Evolutionary conservation across 2,329 filamentous ascomycete genomes (phyloP), one percentile per base, ranked within the genome.

Genomic region (Apiospora malaysiana): DNA sequence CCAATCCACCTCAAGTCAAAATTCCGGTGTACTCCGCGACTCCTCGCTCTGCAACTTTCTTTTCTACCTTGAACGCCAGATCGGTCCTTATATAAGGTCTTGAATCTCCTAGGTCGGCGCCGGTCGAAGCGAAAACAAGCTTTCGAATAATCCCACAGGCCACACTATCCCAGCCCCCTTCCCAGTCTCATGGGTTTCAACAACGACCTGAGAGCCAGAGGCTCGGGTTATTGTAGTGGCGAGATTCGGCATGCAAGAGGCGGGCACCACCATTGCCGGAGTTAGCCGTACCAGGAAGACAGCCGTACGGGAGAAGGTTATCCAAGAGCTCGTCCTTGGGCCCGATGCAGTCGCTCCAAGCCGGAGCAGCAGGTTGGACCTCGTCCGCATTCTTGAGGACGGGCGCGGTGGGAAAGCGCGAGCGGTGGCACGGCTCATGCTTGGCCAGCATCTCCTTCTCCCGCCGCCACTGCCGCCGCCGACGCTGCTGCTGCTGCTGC

Each of bases 281-380:
- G 4, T 16, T 23, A 7, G 25, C 4, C 18, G 7, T 10, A n/a
- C 14, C 27, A n/a, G 27, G 14, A n/a, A n/a, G 8, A 12, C 27
- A 32, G 16, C 56, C 8, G 32, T 12, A 1, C 7, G 8, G 21
- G 37, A 14, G 1, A 23, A 51, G n/a, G 25, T 68, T 14, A 1
- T 51, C 51, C 70, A 49, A 69, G 27, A 9, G 40, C 51, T 71
- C 70, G 49, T 71, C 32, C 70, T 49, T 70, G 10, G 69, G 69
- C 16, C 69, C 69, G 56, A 70, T 68, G 25, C 43, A 12, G 27
- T 25, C 23, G 40, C 25, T 45, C 67, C 67, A 51, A 14, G 3
- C n/a, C 14, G 43, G 43, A 21, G n/a, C 18, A 21, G 21, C 2
- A 7, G 6, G 21, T 3, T 5, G 12, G 10, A 21, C 6, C 32